Evolutionary conservation across 2,329 filamentous ascomycete species (phyloP), one percentile per base, ranked within the genome.

Genomic region (Pezicula radicicola): DNA sequence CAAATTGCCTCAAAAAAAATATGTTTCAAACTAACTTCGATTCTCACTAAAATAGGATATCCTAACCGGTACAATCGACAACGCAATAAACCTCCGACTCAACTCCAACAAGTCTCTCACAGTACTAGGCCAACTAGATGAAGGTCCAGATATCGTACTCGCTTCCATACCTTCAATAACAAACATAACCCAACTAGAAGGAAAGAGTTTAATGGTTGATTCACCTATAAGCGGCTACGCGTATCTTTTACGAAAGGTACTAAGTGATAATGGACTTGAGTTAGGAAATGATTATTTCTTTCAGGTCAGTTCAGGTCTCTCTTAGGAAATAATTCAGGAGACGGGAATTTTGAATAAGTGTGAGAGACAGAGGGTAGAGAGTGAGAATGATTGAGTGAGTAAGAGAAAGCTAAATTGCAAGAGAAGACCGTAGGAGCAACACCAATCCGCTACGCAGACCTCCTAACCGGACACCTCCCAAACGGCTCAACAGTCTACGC

Each of bases 61-160:
- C 36, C 52, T 67, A 5, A 65, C 60, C 15, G 63, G 60, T 27
- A 65, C 63, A 4, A 60, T 66, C 35, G 63, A 66, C 54, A 66
- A 67, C 49, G 58, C 58, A 4, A 59, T 66, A 33, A 67, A 66
- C 46, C 59, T 63, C 27, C 55, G 63, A 10, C 63, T 66, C 43
- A 68, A 67, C 46, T 60, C 57, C 19, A 54, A 60, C 18, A 37
- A 60, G 48, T 56, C 49, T 21, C 41, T 68, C 7, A 66, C 66
- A 6, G 62, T 68, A 10, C 51, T 65, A 3, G 65, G 65, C 13
- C 64, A 66, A 46, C 50, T 68, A 15, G 66, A 68, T 54, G 55
- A 60, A 28, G 64, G 66, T 21, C 62, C 64, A 12, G 66, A 66
- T 51, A 55, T 68, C 10, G 63, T 65, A 8, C 52, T 68, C 46